A percentile compares a stretch with the other conserved stretches of the same genome.
phyloP scores from a whole-genome alignment of 163 green algal species.

The Scenedesmus sp. region DNA sequence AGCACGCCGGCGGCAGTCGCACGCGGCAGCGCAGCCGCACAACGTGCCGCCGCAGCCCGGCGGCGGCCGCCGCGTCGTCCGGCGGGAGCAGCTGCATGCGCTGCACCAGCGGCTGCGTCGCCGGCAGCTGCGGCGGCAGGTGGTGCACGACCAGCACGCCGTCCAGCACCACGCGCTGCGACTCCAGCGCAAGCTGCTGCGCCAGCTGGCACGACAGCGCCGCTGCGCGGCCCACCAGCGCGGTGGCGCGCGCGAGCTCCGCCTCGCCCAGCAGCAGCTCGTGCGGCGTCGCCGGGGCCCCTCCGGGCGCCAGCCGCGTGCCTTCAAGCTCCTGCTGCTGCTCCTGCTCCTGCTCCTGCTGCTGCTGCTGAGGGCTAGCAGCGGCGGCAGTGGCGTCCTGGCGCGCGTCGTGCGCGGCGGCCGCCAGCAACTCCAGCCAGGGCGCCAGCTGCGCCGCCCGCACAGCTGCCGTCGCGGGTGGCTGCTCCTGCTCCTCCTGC shows the following conservation, averaged over 20 bases:
- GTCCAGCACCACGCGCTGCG: not conserved
- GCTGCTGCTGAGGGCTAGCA: not conserved
- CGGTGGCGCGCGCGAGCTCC: not conserved
- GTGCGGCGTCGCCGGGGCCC: not conserved
- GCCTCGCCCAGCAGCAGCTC: not conserved
- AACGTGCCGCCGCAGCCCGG: slow-evolving; percentile 10
- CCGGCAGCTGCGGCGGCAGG: not conserved
- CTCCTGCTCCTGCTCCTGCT: not conserved
- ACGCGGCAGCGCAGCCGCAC: not conserved
- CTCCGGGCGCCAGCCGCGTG: not conserved
- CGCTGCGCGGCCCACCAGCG: not conserved
- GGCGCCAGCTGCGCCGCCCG: slow-evolving; percentile 28
- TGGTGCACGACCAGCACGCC: slow-evolving; percentile 22
- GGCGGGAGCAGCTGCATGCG: slow-evolving; percentile 35
- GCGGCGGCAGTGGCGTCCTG: not conserved
- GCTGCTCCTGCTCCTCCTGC: slow-evolving; percentile 4
- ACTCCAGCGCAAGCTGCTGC: slow-evolving; percentile 21
- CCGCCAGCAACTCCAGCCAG: slow-evolving; percentile 35
- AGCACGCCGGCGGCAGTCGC: not conserved
- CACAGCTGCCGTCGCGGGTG: not conserved
- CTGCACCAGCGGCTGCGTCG: slow-evolving; percentile 5
- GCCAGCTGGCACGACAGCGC: slow-evolving; percentile 6
- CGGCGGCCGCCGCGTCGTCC: not conserved
- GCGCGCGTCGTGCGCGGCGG: not conserved
- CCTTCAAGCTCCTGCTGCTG: slow-evolving; percentile 1